Percentiles rank a stretch among this genome's conserved stretches.
These are phyloP conservation scores for Didymellaceae sp. DNA, from an alignment of 2,329 filamentous ascomycete genomes.

Conservation along the genomic window DNA sequence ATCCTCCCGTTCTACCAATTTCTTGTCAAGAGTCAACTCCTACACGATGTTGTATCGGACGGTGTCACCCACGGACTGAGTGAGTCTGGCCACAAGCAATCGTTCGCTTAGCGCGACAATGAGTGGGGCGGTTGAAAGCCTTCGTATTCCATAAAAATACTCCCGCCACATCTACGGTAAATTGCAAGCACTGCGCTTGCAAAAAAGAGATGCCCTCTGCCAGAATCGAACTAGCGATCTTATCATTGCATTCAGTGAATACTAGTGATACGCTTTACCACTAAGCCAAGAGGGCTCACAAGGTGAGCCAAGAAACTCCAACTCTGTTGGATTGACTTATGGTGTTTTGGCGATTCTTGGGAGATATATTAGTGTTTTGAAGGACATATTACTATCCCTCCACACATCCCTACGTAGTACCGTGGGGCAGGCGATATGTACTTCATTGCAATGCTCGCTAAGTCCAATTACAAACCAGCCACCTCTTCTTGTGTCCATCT, in stretches of 20 bases:
- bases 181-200: background rate
- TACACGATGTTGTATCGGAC: no score
- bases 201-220: conserved; percentile 16
- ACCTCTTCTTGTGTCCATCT: conserved; percentile 1
- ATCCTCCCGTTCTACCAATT: no score
- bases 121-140: background rate
- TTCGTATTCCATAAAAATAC: background rate
- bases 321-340: conserved; percentile 15
- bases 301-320: conserved; percentile 2
- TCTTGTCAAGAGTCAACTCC: no score
- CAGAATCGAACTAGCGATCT: conserved; percentile 22
- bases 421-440: background rate
- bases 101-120: conserved; percentile 5
- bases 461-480: conserved; percentile 2
- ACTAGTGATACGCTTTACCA: conserved; percentile 24
- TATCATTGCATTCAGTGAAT: conserved; percentile 18
- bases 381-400: no score
- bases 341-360: background rate
- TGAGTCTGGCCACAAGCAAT: background rate
- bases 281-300: conserved; percentile 18
- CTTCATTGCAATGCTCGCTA: conserved; percentile 12
- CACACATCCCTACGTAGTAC: no score
- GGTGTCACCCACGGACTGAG: no score
- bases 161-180: no score
- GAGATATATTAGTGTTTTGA: no score